phyloP scores from a whole-genome alignment of 768 basidiomycete species.

The Suillus subluteus region DNA sequence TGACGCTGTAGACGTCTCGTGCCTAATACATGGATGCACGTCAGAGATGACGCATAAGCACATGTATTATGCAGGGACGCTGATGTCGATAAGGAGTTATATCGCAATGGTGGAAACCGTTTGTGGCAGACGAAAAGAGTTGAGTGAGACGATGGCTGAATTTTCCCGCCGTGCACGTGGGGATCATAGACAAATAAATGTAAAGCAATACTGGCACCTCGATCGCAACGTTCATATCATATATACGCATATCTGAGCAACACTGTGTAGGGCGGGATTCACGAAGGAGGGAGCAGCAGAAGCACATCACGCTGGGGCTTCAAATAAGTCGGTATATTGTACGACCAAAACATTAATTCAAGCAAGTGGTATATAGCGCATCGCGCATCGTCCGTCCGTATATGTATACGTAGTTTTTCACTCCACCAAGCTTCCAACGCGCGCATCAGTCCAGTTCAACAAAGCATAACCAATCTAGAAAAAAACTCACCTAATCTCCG shows the following conservation, averaged over 20 bases:
- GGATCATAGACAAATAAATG: too few species aligned
- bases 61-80: too few species aligned
- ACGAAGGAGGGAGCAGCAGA: neutral
- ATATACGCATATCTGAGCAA: neutral
- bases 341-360: slow-evolving; percentile 1
- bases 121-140: too few species aligned
- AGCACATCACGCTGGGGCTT: neutral
- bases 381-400: neutral
- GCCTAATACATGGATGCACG: too few species aligned
- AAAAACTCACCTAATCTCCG: neutral
- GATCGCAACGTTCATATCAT: too few species aligned
- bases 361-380: slow-evolving; percentile 6
- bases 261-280: neutral
- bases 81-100: too few species aligned
- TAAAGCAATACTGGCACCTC: too few species aligned
- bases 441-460: neutral
- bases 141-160: too few species aligned
- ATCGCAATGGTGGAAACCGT: too few species aligned
- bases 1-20: too few species aligned
- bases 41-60: too few species aligned
- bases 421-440: neutral
- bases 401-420: neutral
- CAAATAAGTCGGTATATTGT: slow-evolving; percentile 6
- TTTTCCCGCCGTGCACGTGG: too few species aligned
- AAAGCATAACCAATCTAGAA: neutral